phyloP scores from a whole-genome alignment of 176 grass and related monocot species.

The Musa troglodytarum region DNA sequence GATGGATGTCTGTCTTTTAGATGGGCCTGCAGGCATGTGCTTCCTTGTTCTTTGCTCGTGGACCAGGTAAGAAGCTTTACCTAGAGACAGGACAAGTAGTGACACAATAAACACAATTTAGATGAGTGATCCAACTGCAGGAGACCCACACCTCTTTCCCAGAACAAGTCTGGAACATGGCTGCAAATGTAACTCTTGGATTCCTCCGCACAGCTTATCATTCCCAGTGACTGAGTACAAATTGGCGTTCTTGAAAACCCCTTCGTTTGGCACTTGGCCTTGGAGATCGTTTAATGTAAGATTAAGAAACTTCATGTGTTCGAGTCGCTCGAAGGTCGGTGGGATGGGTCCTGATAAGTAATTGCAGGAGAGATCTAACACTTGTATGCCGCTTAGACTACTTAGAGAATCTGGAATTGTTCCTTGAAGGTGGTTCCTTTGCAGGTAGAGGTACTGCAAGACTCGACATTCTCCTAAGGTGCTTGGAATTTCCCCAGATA shows the following conservation, averaged over 20 bases:
- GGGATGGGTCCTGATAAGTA: too few species aligned
- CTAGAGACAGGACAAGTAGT: too few species aligned
- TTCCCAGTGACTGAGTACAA: not conserved
- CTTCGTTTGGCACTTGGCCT: too few species aligned
- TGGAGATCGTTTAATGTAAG: too few species aligned
- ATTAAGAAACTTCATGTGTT: too few species aligned
- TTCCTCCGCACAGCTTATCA: not conserved
- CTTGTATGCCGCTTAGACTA: conserved; percentile 21
- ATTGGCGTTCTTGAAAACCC: not conserved
- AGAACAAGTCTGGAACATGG: not conserved
- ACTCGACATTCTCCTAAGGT: conserved; percentile 27
- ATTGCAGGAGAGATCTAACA: not conserved
- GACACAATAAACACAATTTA: too few species aligned
- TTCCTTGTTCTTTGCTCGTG: too few species aligned
- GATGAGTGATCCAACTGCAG: too few species aligned
- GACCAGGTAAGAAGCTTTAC: too few species aligned
- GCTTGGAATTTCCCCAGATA: conserved; percentile 37
- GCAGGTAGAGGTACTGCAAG: conserved; percentile 19
- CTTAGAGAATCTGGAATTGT: conserved; percentile 20
- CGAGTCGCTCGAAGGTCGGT: too few species aligned
- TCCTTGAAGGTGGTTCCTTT: conserved; percentile 32
- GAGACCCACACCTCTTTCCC: not conserved
- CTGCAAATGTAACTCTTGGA: not conserved
- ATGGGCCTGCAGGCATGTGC: not conserved
- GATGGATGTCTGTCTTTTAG: not conserved